These are phyloP conservation scores for Paratrypanosoma confusum DNA, from an alignment of 208 protist genomes.

Conservation along the genomic window DNA sequence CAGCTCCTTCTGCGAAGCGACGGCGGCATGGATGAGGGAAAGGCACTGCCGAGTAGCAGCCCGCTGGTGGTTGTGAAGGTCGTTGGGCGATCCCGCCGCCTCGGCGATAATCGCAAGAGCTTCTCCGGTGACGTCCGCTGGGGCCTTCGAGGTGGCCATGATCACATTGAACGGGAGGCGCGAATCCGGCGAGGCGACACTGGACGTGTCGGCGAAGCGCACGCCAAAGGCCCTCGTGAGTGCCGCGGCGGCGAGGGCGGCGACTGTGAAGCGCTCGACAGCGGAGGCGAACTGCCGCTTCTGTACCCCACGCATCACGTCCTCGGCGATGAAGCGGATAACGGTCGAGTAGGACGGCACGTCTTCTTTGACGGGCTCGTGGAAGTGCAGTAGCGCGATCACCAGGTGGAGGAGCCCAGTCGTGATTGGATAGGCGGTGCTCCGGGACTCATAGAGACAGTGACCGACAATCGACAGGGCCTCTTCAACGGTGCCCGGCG, in stretches of 20 bases:
- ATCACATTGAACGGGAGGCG: constrained; percentile 46
- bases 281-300: constrained; percentile 37
- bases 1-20: constrained; percentile 36
- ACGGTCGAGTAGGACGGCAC: constrained; percentile 45
- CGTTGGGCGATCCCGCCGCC: constrained; percentile 25
- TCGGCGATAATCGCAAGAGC: constrained; percentile 33
- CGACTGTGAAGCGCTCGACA: constrained; percentile 54
- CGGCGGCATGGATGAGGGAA: constrained; percentile 44
- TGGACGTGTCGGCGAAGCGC: constrained; percentile 12
- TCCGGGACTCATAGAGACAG: constrained; percentile 60
- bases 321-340: constrained; percentile 62
- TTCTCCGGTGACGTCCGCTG: constrained; percentile 68
- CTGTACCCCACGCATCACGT: constrained; percentile 55
- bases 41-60: constrained; percentile 66
- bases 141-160: constrained; percentile 61
- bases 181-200: constrained; percentile 1
- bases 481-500: constrained; percentile 9
- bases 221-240: constrained; percentile 50
- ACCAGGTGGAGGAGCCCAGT: constrained; percentile 71
- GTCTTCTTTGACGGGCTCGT: constrained; percentile 23
- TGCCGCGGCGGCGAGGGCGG: constrained; percentile 53
- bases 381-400: constrained; percentile 51
- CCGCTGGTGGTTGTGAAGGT: constrained; percentile 47
- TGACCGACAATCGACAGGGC: constrained; percentile 56
- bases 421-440: constrained; percentile 62